These are phyloP conservation scores for Dalbergia cochinchinensis DNA, from an alignment of 306 rosid genomes.

Conservation along the genomic window DNA sequence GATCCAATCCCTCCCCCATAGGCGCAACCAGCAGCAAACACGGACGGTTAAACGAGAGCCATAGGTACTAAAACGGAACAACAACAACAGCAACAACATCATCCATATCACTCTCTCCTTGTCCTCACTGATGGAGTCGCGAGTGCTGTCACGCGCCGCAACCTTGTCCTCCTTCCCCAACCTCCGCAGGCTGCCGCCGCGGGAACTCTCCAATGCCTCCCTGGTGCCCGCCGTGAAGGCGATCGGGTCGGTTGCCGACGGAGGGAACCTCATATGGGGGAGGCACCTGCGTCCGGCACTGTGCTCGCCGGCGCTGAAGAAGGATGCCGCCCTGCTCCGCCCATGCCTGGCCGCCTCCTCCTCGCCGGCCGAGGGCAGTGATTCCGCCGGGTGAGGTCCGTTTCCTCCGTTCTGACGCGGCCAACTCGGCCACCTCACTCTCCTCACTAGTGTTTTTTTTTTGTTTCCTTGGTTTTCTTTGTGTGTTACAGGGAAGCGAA, in stretches of 20 bases:
- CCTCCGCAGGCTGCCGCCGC: conserved; percentile 56
- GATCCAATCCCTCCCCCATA: neutral
- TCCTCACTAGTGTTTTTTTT: conserved; percentile 41
- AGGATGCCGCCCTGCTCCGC: conserved; percentile 49
- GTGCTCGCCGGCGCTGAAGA: conserved; percentile 58
- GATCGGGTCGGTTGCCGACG: conserved; percentile 70
- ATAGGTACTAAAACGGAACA: conserved; percentile 34
- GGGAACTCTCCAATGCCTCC: conserved; percentile 51
- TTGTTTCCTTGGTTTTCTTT: neutral
- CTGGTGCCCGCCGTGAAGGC: conserved; percentile 53
- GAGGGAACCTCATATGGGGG: conserved; percentile 89
- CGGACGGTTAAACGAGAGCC: conserved; percentile 48
- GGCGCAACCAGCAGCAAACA: neutral
- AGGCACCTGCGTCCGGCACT: conserved; percentile 89
- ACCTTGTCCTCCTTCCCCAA: conserved; percentile 56
- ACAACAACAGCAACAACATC: conserved; percentile 14
- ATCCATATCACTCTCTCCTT: conserved; percentile 41
- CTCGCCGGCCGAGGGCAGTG: conserved; percentile 79
- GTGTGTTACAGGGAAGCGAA: conserved; percentile 66
- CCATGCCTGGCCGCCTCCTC: conserved; percentile 76
- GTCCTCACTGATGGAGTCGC: conserved; percentile 75
- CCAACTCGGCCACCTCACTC: conserved; percentile 42
- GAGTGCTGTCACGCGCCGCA: conserved; percentile 88
- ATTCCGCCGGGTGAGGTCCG: conserved; percentile 99
- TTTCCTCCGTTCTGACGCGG: conserved; percentile 81